Base-by-base conservation (phyloP, 2,329 filamentous ascomycete species). In the Aspergillus sp. region DNA sequence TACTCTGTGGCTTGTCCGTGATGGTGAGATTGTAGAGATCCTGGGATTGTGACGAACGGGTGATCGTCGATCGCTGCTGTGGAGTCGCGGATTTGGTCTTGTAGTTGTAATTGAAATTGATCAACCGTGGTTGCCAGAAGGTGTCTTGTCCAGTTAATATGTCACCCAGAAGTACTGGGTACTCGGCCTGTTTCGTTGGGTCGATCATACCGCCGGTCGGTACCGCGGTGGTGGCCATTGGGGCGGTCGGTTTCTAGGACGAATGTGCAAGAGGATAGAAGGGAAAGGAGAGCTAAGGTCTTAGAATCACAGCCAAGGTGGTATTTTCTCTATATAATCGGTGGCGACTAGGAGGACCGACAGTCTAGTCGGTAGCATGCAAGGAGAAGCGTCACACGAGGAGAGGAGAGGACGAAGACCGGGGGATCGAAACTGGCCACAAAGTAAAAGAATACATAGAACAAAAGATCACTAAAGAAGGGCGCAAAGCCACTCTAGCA, bases 61-160 rank as follows among this genome's bases (percentile, higher is more conserved):
- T 66, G 45, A 72, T 67, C n/a, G 53, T 61, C 25, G 68, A 63
- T 41, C 61, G 65, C 52, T 71, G 68, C 42, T 64, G 60, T 32
- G 66, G 54, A 25, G 69, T 67, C 25, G 65, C 64, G 41, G 60
- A 64, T 44, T 73, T 74, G 52, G 64, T 68, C 50, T 72, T 73
- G 59, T 73, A 70, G 50, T 74, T 74, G 51, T 74, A 74, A 33
- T 70, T 68, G 48, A 75, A 60, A 44, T 70, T 70, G 51, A 74
- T 55, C 43, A 70, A 62, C 17, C 57, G 57, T 20, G 54, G 54
- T 10, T 32, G 47, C 15, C 52, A 44, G 23, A 53, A 54, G 5
- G 53, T 50, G 25, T 59, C 55, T 27, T 60, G 63, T 17, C 59
- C 61, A 27, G 67, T 62, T 20, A 75, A 57, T 51, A 62, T 65